Conservation (phyloP, 1,284 basidiomycete genomes). For the Puccinia polysora region DNA sequence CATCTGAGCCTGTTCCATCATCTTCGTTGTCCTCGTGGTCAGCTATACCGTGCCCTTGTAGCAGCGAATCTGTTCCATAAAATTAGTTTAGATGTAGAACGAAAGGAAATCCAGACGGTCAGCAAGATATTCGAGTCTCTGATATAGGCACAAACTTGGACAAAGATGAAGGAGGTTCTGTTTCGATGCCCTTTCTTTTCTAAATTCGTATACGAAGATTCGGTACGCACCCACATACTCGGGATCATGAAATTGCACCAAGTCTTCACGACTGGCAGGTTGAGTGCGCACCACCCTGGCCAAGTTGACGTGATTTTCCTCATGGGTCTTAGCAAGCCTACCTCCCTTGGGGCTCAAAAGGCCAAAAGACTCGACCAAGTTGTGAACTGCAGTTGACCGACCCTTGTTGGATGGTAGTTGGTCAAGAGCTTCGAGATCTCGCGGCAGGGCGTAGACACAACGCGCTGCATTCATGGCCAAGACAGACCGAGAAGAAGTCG, state of each 20-base stretch:
- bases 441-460: constrained; percentile 30
- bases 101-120: not conserved
- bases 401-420: constrained; percentile 74
- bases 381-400: constrained; percentile 74
- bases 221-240: constrained; percentile 37
- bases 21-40: not conserved
- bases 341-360: constrained; percentile 56
- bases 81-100: not conserved
- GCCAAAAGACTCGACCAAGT: constrained; percentile 62
- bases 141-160: not conserved
- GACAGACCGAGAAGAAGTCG: no score
- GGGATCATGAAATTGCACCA: constrained; percentile 30
- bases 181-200: no score
- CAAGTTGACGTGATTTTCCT: constrained; percentile 50
- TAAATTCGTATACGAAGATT: not conserved
- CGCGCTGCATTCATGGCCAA: not conserved
- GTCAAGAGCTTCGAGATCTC: constrained; percentile 59
- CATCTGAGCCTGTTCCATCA: not conserved
- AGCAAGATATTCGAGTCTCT: no score
- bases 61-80: not conserved
- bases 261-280: constrained; percentile 19
- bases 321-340: constrained; percentile 48
- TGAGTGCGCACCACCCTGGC: constrained; percentile 47
- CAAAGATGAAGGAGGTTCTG: no score
- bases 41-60: not conserved